Evolutionary conservation across 805 yeast species (phyloP), one percentile per base, ranked within the genome.

Genomic region (Zygosaccharomyces gambellarensis): DNA sequence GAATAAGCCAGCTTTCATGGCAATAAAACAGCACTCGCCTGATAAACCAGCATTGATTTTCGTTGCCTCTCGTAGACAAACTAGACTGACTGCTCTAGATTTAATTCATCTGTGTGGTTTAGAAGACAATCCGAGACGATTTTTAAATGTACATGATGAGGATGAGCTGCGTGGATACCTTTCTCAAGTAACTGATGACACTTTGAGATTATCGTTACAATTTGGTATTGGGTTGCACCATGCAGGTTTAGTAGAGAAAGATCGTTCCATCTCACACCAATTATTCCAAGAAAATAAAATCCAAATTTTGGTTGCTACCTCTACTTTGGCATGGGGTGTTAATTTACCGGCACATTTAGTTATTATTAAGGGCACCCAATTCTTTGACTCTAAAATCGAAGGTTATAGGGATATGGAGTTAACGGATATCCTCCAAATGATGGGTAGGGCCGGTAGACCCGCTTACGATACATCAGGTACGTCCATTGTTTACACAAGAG

Each of bases 401-500:
- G 98, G 98, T 0, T 88, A 84, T 62, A 83, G 85, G 11, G 99
- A 94, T 63, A 76, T 94, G 54, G 98, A 97, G 6, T 85, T 94
- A 21, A 86, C 96, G 0, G 99, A 94, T 71, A 96, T 94, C 40
- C 82, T 94, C 50, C 99, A 94, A 71, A 94, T 94, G 65, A 94
- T 94, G 76, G 99, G 99, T 57, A 86, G 99, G 73, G 99, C 99
- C 22, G 99, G 99, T 69, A 82, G 99, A 71, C 99, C 99, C 0
- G 98, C 95, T 59, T 95, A 79, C 67, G 97, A 92, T 65, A 82
- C 83, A 50, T 86, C 80, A 55, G 99, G 99, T 76, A 87, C 94
- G 1, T 97, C 98, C 65, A 83, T 90, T 39, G 76, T 94, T 43
- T 84, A 90, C 65, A 90, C 99, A 0, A 77, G 94, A 0, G 77